Evolutionary conservation across 305 asterid species (phyloP).

Genomic region (Ruellia speciosa): DNA sequence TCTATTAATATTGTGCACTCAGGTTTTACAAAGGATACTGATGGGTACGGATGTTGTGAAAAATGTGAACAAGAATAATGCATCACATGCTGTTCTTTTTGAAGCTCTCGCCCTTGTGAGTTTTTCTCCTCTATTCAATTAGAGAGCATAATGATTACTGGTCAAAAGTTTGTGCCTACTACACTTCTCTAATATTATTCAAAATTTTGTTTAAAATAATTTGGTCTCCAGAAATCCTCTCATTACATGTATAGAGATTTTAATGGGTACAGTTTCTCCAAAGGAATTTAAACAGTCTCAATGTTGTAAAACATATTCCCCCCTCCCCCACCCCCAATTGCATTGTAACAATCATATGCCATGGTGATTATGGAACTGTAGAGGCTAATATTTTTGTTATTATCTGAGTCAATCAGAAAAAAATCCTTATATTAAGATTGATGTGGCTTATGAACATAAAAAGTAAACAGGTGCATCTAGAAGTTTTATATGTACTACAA

Average conservation of each 20-base stretch:
- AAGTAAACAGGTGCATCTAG: too few species aligned
- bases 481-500: not conserved
- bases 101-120: constrained; percentile 99
- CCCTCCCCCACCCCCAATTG: not conserved
- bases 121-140: constrained; percentile 18
- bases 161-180: not conserved
- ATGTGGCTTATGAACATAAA: too few species aligned
- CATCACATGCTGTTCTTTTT: constrained; percentile 98
- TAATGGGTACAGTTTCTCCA: constrained; percentile 36
- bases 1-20: constrained; percentile 15
- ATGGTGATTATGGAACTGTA: not conserved
- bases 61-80: constrained; percentile 98
- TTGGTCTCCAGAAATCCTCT: not conserved
- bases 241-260: not conserved
- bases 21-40: constrained; percentile 95
- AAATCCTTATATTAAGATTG: too few species aligned
- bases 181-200: not conserved
- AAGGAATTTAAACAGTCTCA: not conserved
- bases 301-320: constrained; percentile 8
- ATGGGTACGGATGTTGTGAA: constrained; percentile 99
- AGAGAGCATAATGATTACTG: not conserved
- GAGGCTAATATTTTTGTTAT: constrained; percentile 6
- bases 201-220: not conserved
- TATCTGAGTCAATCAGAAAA: too few species aligned
- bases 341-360: not conserved